Evolutionary conservation across 2,329 filamentous ascomycete species (phyloP).

Genomic region (Penicillium carneum): DNA sequence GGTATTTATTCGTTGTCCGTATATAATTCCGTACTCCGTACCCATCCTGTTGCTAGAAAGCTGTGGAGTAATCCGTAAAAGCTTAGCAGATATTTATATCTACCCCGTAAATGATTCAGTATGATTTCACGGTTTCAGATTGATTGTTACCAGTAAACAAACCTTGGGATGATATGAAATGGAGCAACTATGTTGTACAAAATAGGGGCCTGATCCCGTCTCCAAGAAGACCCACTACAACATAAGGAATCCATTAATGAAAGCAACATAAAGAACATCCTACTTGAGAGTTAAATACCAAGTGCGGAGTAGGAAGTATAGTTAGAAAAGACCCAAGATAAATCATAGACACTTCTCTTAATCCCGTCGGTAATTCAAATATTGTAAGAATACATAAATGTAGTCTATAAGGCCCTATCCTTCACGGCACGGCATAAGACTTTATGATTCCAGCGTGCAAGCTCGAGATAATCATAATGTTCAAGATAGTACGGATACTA

Average conservation of each 20-base stretch:
- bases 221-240: neutral
- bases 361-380: neutral
- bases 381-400: neutral
- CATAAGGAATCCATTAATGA: neutral
- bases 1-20: neutral
- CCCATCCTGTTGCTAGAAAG: neutral
- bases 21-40: neutral
- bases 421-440: neutral
- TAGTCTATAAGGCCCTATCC: neutral
- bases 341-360: neutral
- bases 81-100: neutral
- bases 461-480: neutral
- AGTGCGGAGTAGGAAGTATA: too few relatives aligned
- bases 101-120: too few relatives aligned
- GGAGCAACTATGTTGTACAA: neutral
- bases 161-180: neutral
- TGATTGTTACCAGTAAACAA: conserved; percentile 1
- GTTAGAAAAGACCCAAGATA: neutral
- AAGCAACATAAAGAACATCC: neutral
- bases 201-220: conserved; percentile 4
- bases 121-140: conserved; percentile 5
- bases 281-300: neutral
- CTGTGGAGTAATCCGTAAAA: neutral
- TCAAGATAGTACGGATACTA: neutral
- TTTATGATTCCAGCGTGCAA: neutral